Conservation (phyloP, 805 yeast genomes). For the Zygotorulaspora danielsina region DNA sequence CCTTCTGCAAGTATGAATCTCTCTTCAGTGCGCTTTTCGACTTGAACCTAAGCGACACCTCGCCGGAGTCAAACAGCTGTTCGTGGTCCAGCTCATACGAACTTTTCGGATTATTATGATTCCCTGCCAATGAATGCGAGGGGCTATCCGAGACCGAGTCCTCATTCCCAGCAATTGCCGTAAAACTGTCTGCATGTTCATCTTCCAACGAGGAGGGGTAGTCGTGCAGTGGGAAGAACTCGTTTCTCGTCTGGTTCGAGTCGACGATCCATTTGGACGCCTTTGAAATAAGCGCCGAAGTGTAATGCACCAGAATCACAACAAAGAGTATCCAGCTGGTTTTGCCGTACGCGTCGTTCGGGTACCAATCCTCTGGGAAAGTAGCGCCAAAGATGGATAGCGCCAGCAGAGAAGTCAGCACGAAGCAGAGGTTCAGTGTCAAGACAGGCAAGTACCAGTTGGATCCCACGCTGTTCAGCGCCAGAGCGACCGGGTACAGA, state of each 20-base stretch:
- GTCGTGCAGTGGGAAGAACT: slow-evolving; percentile 32
- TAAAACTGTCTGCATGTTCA: slow-evolving; percentile 6
- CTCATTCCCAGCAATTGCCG: slow-evolving; percentile 7
- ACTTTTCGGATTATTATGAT: slow-evolving; percentile 4
- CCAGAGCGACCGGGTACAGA: slow-evolving; percentile 64
- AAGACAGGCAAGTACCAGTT: slow-evolving; percentile 56
- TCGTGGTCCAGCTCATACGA: slow-evolving; percentile 17
- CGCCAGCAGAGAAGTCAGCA: slow-evolving; percentile 48
- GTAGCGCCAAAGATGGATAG: slow-evolving; percentile 55
- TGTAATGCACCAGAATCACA: slow-evolving; percentile 50
- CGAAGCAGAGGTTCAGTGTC: slow-evolving; percentile 45
- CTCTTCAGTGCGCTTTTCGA: slow-evolving; percentile 24
- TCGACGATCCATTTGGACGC: slow-evolving; percentile 36
- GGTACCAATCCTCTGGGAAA: slow-evolving; percentile 62
- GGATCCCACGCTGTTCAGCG: slow-evolving; percentile 57
- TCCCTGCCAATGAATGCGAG: slow-evolving; percentile 4
- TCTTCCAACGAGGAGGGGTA: slow-evolving; percentile 10
- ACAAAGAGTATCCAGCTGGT: slow-evolving; percentile 60
- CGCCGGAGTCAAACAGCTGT: slow-evolving; percentile 8
- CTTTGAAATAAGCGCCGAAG: slow-evolving; percentile 47
- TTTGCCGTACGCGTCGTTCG: slow-evolving; percentile 65
- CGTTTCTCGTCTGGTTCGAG: slow-evolving; percentile 18
- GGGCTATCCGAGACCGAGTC: slow-evolving; percentile 10
- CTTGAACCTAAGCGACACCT: slow-evolving; percentile 9
- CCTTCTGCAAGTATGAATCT: slow-evolving; percentile 35